Evolutionary conservation across 495 filamentous ascomycete genomes (phyloP), one percentile per base, ranked within the genome.

Genomic region (Recurvomyces mirabilis): DNA sequence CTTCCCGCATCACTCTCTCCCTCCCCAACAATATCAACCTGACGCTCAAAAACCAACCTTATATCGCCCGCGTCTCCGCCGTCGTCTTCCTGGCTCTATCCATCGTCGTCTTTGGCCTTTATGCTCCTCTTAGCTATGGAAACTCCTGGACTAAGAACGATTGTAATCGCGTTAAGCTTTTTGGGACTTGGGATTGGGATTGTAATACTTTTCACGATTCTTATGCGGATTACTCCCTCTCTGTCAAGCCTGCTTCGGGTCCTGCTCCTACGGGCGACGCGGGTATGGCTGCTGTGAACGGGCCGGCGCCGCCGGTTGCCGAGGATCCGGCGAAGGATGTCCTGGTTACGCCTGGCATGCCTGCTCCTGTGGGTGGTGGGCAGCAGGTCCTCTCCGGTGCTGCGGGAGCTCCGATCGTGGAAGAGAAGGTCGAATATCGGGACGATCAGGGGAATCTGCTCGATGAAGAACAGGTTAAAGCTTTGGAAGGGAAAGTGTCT

Each of bases 101-200:
- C 48, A 73, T 85, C 24, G 73, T 76, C 18, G 82, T 75, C n/a
- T 98, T 95, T 62, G 70, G 72, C 4, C 64, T 95, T 5, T 93
- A 87, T 58, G 74, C 88, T 12, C 91, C 91, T 1, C 69, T 98
- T 10, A 75, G 87, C 5, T 98, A 98, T 56, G 91, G 91, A 43
- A 94, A 93, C 56, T 68, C 80, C 32, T 98, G 91, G 91, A 98
- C 91, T 3, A 81, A 81, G 65, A 65, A 72, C 41, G 77, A 86
- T 54, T 98, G 91, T 71, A 78, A 76, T 29, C 74, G 73, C 41
- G 82, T 93, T 43, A 95, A 95, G 68, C 69, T 98, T 10, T 78
- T 96, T 56, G 68, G 73, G 41, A 76, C 76, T 11, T 98, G 91
- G 91, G 91, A 98, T 59, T 96, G 86, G 70, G 91, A 96, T 62